These are phyloP conservation scores for Lactifluus hygrophoroides DNA, from an alignment of 768 basidiomycete genomes.

Conservation along the genomic window DNA sequence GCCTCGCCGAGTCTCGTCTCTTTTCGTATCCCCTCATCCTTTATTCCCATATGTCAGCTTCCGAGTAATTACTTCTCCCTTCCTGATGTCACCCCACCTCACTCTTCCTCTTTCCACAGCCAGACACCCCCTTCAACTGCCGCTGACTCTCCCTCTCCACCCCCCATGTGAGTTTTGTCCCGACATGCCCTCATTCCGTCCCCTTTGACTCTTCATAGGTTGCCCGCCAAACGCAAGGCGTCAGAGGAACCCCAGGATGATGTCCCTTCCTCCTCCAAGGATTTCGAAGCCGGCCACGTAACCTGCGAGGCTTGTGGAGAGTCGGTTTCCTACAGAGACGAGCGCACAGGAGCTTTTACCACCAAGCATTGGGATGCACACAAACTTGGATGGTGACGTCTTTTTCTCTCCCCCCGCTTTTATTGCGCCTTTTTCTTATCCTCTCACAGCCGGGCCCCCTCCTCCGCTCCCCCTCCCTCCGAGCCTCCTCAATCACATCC, in stretches of 20 bases:
- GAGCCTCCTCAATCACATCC: not conserved
- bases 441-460: not conserved
- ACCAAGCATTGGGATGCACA: constrained; percentile 63
- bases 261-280: constrained; percentile 23
- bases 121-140: not conserved
- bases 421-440: not conserved
- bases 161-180: not conserved
- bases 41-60: constrained; percentile 7
- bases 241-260: not conserved
- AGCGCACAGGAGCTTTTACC: constrained; percentile 52
- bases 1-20: no score
- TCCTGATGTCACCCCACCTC: not conserved
- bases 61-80: not conserved
- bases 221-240: constrained; percentile 7
- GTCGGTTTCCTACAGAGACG: constrained; percentile 59
- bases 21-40: no score
- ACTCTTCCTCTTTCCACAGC: not conserved
- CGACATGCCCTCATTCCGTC: no score
- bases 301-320: constrained; percentile 56
- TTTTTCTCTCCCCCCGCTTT: not conserved
- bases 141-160: not conserved
- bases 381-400: constrained; percentile 42
- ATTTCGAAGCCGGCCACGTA: constrained; percentile 60
- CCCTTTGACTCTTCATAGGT: not conserved
- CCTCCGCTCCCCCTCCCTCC: constrained; percentile 1